These are phyloP conservation scores for Mucor circinelloides DNA, from an alignment of 371 early-diverging fungal genomes.

Conservation along the genomic window DNA sequence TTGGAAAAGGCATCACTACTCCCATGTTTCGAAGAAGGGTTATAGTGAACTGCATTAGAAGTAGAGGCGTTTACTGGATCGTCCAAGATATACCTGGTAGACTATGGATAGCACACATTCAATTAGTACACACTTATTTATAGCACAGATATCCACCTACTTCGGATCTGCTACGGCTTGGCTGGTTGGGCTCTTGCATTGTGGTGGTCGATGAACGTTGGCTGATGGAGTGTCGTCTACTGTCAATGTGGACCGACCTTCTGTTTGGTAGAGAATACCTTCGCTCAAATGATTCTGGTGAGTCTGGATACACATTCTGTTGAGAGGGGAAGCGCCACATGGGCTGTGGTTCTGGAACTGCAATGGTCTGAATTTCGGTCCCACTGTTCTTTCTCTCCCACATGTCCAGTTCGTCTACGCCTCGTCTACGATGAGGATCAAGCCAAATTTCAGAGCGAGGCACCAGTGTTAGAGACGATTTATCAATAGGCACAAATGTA, in stretches of 20 bases:
- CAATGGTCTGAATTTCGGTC: slow-evolving; percentile 4
- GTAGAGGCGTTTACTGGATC: not conserved
- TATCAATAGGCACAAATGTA: slow-evolving; percentile 15
- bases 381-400: slow-evolving; percentile 39
- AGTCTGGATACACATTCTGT: slow-evolving; percentile 24
- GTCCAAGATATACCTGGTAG: not conserved
- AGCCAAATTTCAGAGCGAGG: slow-evolving; percentile 36
- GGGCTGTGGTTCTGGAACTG: not conserved
- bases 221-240: not conserved
- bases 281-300: slow-evolving; percentile 20
- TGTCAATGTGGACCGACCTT: not conserved
- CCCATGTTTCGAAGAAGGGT: not conserved
- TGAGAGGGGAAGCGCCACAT: slow-evolving; percentile 19
- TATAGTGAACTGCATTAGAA: not conserved
- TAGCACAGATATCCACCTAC: not conserved
- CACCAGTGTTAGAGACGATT: slow-evolving; percentile 40
- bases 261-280: not conserved
- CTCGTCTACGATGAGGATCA: slow-evolving; percentile 44
- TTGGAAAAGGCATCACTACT: not conserved
- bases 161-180: slow-evolving; percentile 7
- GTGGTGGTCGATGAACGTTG: slow-evolving; percentile 11
- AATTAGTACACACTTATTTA: not conserved
- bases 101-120: not conserved
- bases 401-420: slow-evolving; percentile 46
- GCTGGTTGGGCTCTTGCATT: not conserved